Percentiles rank a stretch among this genome's conserved stretches.
Conservation (phyloP, 2,329 filamentous ascomycete genomes). For the Pseudocercospora macadamiae region DNA sequence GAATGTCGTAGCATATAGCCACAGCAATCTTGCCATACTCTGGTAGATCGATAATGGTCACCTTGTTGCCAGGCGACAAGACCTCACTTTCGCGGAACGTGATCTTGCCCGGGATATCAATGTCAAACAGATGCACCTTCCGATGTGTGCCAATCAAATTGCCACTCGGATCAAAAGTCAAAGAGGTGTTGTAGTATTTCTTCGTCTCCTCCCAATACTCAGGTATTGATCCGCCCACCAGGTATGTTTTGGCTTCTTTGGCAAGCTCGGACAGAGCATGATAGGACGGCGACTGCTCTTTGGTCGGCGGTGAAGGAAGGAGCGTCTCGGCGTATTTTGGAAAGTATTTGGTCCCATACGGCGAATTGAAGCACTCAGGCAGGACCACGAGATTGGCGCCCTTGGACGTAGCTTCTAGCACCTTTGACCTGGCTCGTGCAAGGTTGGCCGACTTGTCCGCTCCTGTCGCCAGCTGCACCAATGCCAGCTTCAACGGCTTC, state of each 20-base stretch:
- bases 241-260: constrained; percentile 73
- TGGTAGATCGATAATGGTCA: constrained; percentile 84
- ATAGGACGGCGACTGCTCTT: constrained; percentile 76
- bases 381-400: constrained; percentile 89
- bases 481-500: constrained; percentile 76
- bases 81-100: constrained; percentile 89
- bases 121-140: constrained; percentile 97
- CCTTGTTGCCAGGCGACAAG: constrained; percentile 77
- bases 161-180: constrained; percentile 80
- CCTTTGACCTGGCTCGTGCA: constrained; percentile 74
- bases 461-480: constrained; percentile 75
- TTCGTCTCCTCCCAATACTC: constrained; percentile 70
- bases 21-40: constrained; percentile 86
- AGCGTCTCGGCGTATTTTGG: constrained; percentile 88
- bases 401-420: constrained; percentile 73
- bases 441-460: constrained; percentile 87
- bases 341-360: constrained; percentile 91
- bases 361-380: constrained; percentile 98
- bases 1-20: constrained; percentile 96
- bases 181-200: constrained; percentile 85
- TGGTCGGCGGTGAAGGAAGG: constrained; percentile 72
- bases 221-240: constrained; percentile 91
- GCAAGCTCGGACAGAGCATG: constrained; percentile 82
- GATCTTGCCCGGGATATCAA: constrained; percentile 94
- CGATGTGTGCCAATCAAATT: constrained; percentile 83